These are phyloP conservation scores for Podospora anserina DNA, from an alignment of 495 filamentous ascomycete genomes.

Conservation along the genomic window DNA sequence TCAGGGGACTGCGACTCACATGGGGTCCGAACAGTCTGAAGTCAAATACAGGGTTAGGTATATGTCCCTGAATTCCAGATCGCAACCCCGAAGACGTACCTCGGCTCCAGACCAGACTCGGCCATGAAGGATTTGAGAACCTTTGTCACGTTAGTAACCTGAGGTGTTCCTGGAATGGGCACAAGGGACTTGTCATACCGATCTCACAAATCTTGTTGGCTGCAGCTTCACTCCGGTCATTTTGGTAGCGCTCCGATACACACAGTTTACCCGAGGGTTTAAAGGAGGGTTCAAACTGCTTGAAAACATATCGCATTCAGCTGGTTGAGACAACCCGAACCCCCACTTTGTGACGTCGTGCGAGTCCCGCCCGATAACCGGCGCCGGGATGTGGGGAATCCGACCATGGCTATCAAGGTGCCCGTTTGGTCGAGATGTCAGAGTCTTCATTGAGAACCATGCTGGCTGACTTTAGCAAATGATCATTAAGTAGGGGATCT, in stretches of 20 bases:
- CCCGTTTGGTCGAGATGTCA: not conserved
- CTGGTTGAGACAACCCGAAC: not conserved
- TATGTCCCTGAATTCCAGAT: not conserved
- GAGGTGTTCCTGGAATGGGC: not conserved
- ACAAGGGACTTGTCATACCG: constrained; percentile 28
- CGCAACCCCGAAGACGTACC: constrained; percentile 49
- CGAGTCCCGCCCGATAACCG: not conserved
- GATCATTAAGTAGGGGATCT: not conserved
- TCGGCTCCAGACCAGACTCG: constrained; percentile 81
- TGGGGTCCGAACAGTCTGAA: constrained; percentile 43
- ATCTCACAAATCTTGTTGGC: constrained; percentile 39
- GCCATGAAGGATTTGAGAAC: constrained; percentile 79
- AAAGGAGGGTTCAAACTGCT: not conserved
- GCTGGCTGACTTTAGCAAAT: no score
- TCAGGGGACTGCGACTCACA: constrained; percentile 27
- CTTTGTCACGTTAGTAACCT: constrained; percentile 36
- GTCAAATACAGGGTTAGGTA: not conserved
- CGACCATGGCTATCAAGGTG: not conserved
- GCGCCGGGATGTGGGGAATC: not conserved
- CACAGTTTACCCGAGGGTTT: not conserved
- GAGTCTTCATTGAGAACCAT: no score
- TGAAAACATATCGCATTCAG: not conserved
- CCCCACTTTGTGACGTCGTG: constrained; percentile 23
- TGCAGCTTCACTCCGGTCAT: constrained; percentile 34
- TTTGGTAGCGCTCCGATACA: not conserved